Evolutionary conservation across 768 basidiomycete genomes (phyloP), one percentile per base, ranked within the genome.

Genomic region (Lactarius psammicola): DNA sequence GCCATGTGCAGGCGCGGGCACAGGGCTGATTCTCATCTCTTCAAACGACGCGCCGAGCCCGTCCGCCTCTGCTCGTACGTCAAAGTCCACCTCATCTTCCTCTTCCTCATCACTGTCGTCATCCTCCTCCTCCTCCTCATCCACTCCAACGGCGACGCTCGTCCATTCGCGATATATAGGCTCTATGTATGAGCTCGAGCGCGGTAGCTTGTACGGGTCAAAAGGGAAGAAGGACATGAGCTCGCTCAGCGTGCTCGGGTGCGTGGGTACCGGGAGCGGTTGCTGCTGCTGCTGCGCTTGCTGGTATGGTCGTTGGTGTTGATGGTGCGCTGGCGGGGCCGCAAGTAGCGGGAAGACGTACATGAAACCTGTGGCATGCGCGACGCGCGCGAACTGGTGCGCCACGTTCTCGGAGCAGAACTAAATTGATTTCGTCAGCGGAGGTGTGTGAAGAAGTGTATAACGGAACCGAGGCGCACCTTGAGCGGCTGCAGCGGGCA

Each of bases 211-310:
- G 79, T 94, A 98, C 2, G 97, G 97, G 75, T 99, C 97, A 74
- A 99, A 99, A 0, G 97, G 97, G 80, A 99, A 99, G 80, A 98
- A 98, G 13, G 88, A 87, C 73, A 94, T 94, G 62, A 98, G 81
- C 66, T 95, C 94, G 80, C 71, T 56, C 77, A 76, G 58, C 74
- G 77, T 9, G 78, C 70, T 33, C 26, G 33, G 26, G 15, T 26
- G 23, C 49, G 26, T 51, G 26, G 49, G 46, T 3, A 13, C 23
- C 23, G 46, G n/a, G 46, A 49, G 49, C 49, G 26, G 4, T 51
- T 34, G 23, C 4, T 51, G 38, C 17, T 55, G 40, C 33, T 55
- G 17, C n/a, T n/a, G n/a, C n/a, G n/a, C n/a, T n/a, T n/a, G n/a
- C 31, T 18, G 13, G 15, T 59, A 33, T 42, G 64, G 33, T 15